Evolutionary conservation across 179 eudicot species (phyloP).

Genomic region (Gypsophila paniculata): DNA sequence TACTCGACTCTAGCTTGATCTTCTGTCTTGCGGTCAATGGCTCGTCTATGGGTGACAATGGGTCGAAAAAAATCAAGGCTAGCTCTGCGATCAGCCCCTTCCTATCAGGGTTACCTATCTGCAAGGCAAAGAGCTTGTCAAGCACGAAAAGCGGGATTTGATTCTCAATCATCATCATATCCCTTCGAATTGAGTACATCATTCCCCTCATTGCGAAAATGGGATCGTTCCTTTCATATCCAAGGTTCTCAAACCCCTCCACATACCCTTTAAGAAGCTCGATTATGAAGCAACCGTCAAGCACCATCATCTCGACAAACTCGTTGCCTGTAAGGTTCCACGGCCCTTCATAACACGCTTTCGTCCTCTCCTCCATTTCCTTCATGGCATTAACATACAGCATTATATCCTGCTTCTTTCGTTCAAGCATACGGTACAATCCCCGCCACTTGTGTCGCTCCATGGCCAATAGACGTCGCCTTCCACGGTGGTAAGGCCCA

Average conservation of each 20-base stretch:
- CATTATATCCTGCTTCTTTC: conserved; percentile 42
- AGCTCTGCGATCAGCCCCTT: conserved; percentile 50
- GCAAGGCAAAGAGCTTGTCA: conserved; percentile 51
- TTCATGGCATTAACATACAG: conserved; percentile 49
- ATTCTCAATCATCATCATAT: conserved; percentile 92
- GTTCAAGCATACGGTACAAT: conserved; percentile 47
- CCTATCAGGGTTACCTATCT: conserved; percentile 40
- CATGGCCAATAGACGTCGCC: conserved; percentile 47
- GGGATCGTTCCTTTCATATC: conserved; percentile 71
- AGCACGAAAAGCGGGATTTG: conserved; percentile 75
- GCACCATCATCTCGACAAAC: conserved; percentile 76
- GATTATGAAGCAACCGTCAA: conserved; percentile 69
- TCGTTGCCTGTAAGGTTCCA: conserved; percentile 47
- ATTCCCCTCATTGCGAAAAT: conserved; percentile 75
- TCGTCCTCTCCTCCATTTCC: conserved; percentile 56
- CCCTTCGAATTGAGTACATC: conserved; percentile 73
- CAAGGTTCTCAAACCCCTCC: conserved; percentile 58
- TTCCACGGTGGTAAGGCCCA: conserved; percentile 75
- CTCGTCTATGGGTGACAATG: conserved; percentile 79
- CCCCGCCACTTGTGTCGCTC: conserved; percentile 87
- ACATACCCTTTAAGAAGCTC: conserved; percentile 73
- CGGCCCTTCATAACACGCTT: conserved; percentile 66
- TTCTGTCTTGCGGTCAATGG: conserved; percentile 55
- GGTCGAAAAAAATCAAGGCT: conserved; percentile 69
- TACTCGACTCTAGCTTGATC: conserved; percentile 41